Evolutionary conservation across 1,284 basidiomycete species (phyloP).

Genomic region (Pholiota adiposa): DNA sequence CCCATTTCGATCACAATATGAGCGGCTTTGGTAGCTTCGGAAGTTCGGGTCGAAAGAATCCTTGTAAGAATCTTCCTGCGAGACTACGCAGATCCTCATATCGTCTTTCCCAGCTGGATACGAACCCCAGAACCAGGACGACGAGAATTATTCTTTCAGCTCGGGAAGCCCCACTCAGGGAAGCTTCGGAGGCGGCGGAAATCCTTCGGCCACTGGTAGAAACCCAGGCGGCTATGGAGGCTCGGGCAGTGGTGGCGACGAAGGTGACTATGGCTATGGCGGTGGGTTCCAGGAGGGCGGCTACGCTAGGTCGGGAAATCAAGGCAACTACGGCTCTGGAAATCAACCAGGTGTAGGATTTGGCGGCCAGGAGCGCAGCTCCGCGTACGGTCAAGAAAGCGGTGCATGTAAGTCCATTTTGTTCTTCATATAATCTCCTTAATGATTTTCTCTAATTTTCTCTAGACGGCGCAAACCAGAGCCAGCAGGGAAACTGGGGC

Average conservation of each 20-base stretch:
- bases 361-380: background rate
- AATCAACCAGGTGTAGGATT: background rate
- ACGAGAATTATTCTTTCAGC: background rate
- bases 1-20: background rate
- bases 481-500: background rate
- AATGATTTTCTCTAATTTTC: background rate
- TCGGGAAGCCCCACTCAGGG: background rate
- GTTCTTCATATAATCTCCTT: background rate
- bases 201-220: background rate
- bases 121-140: background rate
- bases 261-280: background rate
- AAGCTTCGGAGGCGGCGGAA: background rate
- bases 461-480: background rate
- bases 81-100: too few species aligned
- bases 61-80: too few species aligned
- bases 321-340: background rate
- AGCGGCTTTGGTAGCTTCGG: background rate
- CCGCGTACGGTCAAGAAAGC: background rate
- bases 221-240: background rate
- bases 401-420: background rate
- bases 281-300: background rate
- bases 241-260: background rate
- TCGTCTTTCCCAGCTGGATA: constrained; percentile 9
- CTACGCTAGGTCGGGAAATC: background rate
- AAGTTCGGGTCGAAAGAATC: too few species aligned